These are phyloP conservation scores for Apiospora koreana DNA, from an alignment of 2,329 filamentous ascomycete genomes.

Conservation along the genomic window DNA sequence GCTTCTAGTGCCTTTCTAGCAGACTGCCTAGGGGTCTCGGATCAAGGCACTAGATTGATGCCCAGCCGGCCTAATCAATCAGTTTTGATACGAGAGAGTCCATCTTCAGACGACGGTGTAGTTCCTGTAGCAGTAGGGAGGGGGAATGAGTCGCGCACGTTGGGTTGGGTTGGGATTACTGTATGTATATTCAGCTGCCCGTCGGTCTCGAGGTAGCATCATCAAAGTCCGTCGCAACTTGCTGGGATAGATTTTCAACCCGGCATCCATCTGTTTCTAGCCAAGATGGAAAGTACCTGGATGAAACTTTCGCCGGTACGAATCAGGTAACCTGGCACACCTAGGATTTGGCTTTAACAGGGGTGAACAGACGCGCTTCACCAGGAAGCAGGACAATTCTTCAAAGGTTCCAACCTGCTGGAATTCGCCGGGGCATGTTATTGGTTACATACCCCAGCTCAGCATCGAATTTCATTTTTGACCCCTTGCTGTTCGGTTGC, in stretches of 20 bases:
- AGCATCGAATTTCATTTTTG: not conserved
- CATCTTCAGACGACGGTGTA: not conserved
- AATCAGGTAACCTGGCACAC: not conserved
- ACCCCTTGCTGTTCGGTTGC: conserved; percentile 1
- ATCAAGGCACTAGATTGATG: not conserved
- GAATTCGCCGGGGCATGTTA: not conserved
- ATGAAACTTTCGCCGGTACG: not conserved
- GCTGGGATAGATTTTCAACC: not conserved
- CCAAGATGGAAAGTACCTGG: not conserved
- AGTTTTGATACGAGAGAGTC: not conserved
- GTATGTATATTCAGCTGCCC: not conserved
- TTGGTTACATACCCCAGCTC: not conserved
- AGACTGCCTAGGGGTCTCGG: not conserved
- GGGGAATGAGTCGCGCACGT: not conserved
- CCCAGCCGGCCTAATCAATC: conserved; percentile 4
- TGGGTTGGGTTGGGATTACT: not conserved
- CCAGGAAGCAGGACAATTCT: not conserved
- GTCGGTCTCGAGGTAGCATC: not conserved
- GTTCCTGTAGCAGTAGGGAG: not conserved
- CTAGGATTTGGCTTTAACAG: not conserved
- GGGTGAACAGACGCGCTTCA: not conserved
- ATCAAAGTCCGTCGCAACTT: not conserved
- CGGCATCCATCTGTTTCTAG: not conserved
- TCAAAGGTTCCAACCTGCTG: conserved; percentile 7
- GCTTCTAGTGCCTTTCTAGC: not conserved